Evolutionary conservation across 2,329 filamentous ascomycete genomes (phyloP).

Genomic region (Rachicladosporium sp.): DNA sequence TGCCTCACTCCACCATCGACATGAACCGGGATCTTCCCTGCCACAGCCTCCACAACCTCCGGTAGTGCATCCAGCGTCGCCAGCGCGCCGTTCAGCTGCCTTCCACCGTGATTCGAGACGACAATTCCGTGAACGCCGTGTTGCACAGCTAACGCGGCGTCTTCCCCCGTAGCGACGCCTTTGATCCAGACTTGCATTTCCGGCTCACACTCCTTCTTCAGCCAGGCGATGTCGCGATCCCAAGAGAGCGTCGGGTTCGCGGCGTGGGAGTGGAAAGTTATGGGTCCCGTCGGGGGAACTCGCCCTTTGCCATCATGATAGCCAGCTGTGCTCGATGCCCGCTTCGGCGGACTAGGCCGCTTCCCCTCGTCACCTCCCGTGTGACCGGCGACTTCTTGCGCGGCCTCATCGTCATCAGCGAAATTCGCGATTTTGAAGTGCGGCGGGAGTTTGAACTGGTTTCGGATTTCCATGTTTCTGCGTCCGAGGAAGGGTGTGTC

Average conservation of each 20-base stretch:
- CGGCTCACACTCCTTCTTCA: slow-evolving; percentile 32
- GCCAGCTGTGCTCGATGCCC: slow-evolving; percentile 4
- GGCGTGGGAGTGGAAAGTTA: slow-evolving; percentile 29
- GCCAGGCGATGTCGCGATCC: slow-evolving; percentile 39
- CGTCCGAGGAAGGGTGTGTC: slow-evolving; percentile 44
- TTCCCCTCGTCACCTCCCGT: slow-evolving; percentile 4
- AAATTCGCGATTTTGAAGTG: slow-evolving; percentile 27
- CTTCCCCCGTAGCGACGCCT: slow-evolving; percentile 28
- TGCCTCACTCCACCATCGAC: slow-evolving; percentile 46
- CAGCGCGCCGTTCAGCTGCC: slow-evolving; percentile 45
- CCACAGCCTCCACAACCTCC: slow-evolving; percentile 20
- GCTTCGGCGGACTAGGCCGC: not conserved
- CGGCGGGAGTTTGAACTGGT: slow-evolving; percentile 34
- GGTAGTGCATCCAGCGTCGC: slow-evolving; percentile 38
- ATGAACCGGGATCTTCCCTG: slow-evolving; percentile 40
- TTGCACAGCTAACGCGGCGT: slow-evolving; percentile 29
- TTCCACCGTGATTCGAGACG: slow-evolving; percentile 43
- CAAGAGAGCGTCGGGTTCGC: slow-evolving; percentile 32
- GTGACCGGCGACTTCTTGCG: slow-evolving; percentile 4
- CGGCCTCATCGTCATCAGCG: slow-evolving; percentile 12
- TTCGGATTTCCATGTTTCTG: slow-evolving; percentile 42
- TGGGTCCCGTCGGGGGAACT: slow-evolving; percentile 21
- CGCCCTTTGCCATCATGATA: slow-evolving; percentile 20
- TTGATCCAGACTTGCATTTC: slow-evolving; percentile 38
- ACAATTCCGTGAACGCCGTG: slow-evolving; percentile 37